Evolutionary conservation across 306 rosid species (phyloP).

Genomic region (Prunus salicina): DNA sequence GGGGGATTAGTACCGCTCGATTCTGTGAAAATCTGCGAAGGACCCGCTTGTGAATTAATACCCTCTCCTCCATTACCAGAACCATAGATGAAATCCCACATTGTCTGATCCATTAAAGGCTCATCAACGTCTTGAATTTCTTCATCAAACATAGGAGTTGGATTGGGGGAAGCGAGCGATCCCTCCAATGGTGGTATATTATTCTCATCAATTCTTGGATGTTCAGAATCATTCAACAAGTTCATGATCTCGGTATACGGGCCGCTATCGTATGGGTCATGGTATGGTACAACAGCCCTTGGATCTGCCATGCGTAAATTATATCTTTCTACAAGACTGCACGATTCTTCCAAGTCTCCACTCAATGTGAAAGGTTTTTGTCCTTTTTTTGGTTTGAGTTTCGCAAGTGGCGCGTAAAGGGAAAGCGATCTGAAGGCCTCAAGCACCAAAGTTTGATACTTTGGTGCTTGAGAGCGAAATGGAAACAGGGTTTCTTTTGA

Average conservation of each 20-base stretch:
- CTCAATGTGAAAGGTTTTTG: neutral
- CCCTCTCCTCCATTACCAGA: neutral
- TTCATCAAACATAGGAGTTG: neutral
- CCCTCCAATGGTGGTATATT: neutral
- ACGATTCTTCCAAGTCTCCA: neutral
- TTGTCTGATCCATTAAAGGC: neutral
- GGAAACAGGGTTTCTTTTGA: neutral
- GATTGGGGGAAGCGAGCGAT: neutral
- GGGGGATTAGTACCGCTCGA: neutral
- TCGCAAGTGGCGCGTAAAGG: constrained; percentile 32
- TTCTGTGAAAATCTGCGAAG: constrained; percentile 5
- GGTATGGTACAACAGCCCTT: constrained; percentile 11
- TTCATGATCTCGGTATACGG: constrained; percentile 10
- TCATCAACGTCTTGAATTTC: neutral
- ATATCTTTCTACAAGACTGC: neutral
- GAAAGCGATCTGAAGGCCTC: neutral
- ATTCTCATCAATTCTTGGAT: constrained; percentile 23
- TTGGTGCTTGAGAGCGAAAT: neutral
- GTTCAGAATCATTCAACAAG: constrained; percentile 1
- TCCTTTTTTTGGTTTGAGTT: neutral
- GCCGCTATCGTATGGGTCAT: constrained; percentile 18
- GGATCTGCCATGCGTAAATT: constrained; percentile 37
- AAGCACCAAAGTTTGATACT: neutral
- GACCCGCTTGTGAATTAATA: constrained; percentile 19
- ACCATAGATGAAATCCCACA: constrained; percentile 10